A percentile compares a stretch with the other conserved stretches of the same genome.
These are phyloP conservation scores for Medicago ruthenica DNA, from an alignment of 306 rosid genomes.

Conservation along the genomic window DNA sequence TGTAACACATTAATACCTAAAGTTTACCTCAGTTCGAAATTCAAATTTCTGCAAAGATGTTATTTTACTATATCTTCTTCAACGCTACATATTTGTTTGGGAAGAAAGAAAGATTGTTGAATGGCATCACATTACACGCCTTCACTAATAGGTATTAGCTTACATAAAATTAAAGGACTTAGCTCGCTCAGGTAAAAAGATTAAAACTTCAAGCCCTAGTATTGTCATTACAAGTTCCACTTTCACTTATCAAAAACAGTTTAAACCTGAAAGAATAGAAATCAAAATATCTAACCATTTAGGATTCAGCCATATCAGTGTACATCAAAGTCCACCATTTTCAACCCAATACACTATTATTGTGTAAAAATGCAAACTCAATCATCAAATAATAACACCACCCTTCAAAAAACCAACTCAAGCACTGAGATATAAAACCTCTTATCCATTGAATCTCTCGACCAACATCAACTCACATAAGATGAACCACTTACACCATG, in stretches of 20 bases:
- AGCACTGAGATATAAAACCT: not conserved
- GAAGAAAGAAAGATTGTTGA: slow-evolving; percentile 11
- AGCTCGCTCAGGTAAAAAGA: not conserved
- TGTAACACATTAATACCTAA: not conserved
- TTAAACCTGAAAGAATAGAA: not conserved
- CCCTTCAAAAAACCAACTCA: not conserved
- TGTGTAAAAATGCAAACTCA: not conserved
- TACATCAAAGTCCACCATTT: slow-evolving; percentile 16
- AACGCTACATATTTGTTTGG: slow-evolving; percentile 1
- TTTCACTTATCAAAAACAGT: not conserved
- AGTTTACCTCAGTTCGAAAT: not conserved
- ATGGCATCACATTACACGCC: not conserved
- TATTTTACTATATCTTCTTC: not conserved
- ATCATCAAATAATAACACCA: slow-evolving; percentile 12
- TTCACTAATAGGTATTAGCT: slow-evolving; percentile 12
- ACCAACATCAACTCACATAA: not conserved
- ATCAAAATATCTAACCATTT: not conserved
- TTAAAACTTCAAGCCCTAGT: slow-evolving; percentile 1
- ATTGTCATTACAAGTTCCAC: slow-evolving; percentile 17
- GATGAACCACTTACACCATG: slow-evolving; percentile 10
- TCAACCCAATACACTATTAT: not conserved
- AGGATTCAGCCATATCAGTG: not conserved
- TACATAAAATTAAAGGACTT: not conserved
- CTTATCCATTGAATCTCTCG: slow-evolving; percentile 9
- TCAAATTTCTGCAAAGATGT: not conserved